phyloP scores from a whole-genome alignment of 352 stramenopile species.

The Phytopythium boreale region DNA sequence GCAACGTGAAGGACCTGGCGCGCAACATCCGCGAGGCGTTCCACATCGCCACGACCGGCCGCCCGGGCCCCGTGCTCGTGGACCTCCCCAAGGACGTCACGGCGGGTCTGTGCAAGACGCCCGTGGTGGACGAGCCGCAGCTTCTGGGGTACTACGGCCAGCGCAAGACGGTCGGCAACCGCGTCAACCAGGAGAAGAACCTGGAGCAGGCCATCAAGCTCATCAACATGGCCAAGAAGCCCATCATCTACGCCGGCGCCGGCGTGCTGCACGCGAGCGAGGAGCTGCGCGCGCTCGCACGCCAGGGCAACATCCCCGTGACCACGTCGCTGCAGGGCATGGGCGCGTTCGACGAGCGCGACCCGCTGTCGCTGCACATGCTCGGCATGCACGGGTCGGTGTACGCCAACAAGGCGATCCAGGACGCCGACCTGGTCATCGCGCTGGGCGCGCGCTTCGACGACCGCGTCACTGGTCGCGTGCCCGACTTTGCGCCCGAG shows the following conservation, averaged over 20 bases:
- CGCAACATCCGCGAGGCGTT: conserved; percentile 95
- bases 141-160: conserved; percentile 84
- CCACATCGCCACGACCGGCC: conserved; percentile 92
- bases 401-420: conserved; percentile 96
- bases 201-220: conserved; percentile 70
- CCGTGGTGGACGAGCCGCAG: conserved; percentile 71
- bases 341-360: conserved; percentile 92
- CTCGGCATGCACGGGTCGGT: conserved; percentile 96
- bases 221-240: conserved; percentile 94
- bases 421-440: conserved; percentile 94
- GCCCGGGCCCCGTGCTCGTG: conserved; percentile 93
- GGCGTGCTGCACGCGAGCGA: conserved; percentile 85
- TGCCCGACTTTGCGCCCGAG: conserved; percentile 92
- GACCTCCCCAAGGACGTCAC: conserved; percentile 96
- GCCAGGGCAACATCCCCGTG: conserved; percentile 93
- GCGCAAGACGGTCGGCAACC: conserved; percentile 79
- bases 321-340: conserved; percentile 94
- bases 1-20: conserved; percentile 92
- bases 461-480: conserved; percentile 94
- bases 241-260: conserved; percentile 94
- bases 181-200: conserved; percentile 78
- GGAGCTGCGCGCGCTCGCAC: conserved; percentile 90
- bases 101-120: conserved; percentile 66
- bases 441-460: conserved; percentile 94
- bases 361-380: conserved; percentile 95